Evolutionary conservation across 139 green algal genomes (phyloP), one percentile per base, ranked within the genome.

Genomic region (Pleodorina starrii): DNA sequence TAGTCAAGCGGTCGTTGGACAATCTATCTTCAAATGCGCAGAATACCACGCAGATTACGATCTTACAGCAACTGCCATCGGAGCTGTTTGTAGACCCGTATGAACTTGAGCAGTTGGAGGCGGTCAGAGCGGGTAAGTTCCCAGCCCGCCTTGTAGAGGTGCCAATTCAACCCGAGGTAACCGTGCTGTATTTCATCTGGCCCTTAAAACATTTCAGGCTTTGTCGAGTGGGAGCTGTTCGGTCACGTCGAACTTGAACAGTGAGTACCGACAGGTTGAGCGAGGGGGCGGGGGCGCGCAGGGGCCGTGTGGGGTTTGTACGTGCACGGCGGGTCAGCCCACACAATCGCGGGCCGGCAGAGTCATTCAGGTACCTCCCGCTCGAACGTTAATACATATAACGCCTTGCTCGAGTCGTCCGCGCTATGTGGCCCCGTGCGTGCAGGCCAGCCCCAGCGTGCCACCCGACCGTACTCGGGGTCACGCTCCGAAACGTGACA

Each of bases 1-100:
- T n/a, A n/a, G n/a, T n/a, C n/a, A n/a, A n/a, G n/a, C n/a, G n/a
- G n/a, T n/a, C n/a, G n/a, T n/a, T n/a, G n/a, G n/a, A n/a, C n/a
- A n/a, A n/a, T n/a, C n/a, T n/a, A n/a, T n/a, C n/a, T n/a, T n/a
- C n/a, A n/a, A n/a, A n/a, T n/a, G n/a, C n/a, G n/a, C n/a, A n/a
- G n/a, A n/a, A n/a, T n/a, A n/a, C n/a, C 29, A 43, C 35, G 29
- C 69, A 89, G 84, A 57, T 82, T n/a, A 82, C 69, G 2, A 73
- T 89, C 27, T 48, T 89, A 23, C 84, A 89, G 51, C 0, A 7
- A 5, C 38, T 89, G 14, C 69, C 68, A 16, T 9, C 68, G 5
- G 84, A 81, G 25, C 23, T 89, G 5, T 89, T 89, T n/a, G 69
- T 82, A 0, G 84, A 89, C 29, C 84, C 84, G 0, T 89, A 89